Evolutionary conservation across 2,329 filamentous ascomycete species (phyloP).

Genomic region (Sclerotinia trifoliorum): DNA sequence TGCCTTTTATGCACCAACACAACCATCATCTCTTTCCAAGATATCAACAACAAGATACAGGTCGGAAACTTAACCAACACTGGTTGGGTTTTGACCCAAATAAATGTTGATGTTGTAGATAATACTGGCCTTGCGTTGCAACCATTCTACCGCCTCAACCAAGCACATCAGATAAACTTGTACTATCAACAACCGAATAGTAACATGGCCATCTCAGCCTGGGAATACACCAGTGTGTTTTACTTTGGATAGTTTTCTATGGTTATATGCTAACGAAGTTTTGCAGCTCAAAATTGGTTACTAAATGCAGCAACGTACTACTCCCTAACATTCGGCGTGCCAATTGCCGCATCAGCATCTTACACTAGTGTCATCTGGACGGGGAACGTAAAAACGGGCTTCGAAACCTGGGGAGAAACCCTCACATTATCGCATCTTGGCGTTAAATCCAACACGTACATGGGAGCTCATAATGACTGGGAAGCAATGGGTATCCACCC

Average conservation of each 20-base stretch:
- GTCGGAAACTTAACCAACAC: constrained; percentile 24
- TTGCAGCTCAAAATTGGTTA: not conserved
- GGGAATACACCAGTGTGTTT: constrained; percentile 2
- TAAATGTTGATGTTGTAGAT: constrained; percentile 20
- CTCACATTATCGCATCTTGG: not conserved
- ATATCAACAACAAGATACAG: constrained; percentile 25
- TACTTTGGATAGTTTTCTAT: not conserved
- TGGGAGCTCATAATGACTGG: not conserved
- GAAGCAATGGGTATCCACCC: constrained; percentile 19
- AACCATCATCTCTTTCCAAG: constrained; percentile 25
- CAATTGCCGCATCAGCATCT: constrained; percentile 15
- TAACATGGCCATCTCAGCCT: constrained; percentile 22
- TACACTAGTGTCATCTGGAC: not conserved
- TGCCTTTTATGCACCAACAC: constrained; percentile 25
- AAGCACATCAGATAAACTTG: constrained; percentile 26
- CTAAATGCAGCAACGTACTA: constrained; percentile 2
- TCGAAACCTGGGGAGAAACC: constrained; percentile 6
- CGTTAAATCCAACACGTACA: constrained; percentile 10
- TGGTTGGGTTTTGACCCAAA: constrained; percentile 26
- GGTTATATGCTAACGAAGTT: not conserved
- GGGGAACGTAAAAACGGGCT: not conserved
- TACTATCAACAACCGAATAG: constrained; percentile 22
- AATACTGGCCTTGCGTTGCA: constrained; percentile 26
- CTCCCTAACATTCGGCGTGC: not conserved
- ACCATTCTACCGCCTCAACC: constrained; percentile 20